Percentiles rank a stretch among this genome's conserved stretches.
These are phyloP conservation scores for Coprinopsis marcescibilis DNA, from an alignment of 768 basidiomycete species.

Conservation along the genomic window DNA sequence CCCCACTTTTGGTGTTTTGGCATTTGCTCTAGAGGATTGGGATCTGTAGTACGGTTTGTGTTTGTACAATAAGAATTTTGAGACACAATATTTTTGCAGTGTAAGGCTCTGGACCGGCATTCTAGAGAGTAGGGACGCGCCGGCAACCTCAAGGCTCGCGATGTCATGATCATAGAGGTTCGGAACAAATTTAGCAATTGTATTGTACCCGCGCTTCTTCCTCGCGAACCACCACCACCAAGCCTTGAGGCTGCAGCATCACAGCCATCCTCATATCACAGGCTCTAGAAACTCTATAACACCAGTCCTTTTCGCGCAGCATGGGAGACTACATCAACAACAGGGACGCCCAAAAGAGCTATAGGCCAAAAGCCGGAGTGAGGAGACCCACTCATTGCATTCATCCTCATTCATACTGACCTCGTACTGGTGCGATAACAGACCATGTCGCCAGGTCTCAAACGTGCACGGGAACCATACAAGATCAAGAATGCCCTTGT, in stretches of 20 bases:
- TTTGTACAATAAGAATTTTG: neutral
- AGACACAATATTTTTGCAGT: no score
- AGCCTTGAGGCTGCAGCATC: no score
- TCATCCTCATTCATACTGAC: neutral
- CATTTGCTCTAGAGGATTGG: slow-evolving; percentile 79
- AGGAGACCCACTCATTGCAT: slow-evolving; percentile 4
- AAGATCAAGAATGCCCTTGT: slow-evolving; percentile 73
- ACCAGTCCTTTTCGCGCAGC: neutral
- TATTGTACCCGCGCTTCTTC: no score
- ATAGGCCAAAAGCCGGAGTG: slow-evolving; percentile 51
- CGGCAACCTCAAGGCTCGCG: no score
- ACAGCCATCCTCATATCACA: neutral
- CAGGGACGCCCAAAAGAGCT: slow-evolving; percentile 38
- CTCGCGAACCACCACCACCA: no score
- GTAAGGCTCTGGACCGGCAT: no score
- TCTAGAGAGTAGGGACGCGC: no score
- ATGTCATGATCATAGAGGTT: no score
- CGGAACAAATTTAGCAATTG: no score
- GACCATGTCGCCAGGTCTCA: slow-evolving; percentile 83
- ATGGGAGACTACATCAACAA: slow-evolving; percentile 33
- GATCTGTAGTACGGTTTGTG: slow-evolving; percentile 32
- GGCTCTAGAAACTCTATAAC: neutral
- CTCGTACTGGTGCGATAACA: slow-evolving; percentile 20
- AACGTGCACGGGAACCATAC: slow-evolving; percentile 85
- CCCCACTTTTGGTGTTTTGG: slow-evolving; percentile 61